phyloP scores from a whole-genome alignment of 768 basidiomycete species.

The Boletus bicolor region DNA sequence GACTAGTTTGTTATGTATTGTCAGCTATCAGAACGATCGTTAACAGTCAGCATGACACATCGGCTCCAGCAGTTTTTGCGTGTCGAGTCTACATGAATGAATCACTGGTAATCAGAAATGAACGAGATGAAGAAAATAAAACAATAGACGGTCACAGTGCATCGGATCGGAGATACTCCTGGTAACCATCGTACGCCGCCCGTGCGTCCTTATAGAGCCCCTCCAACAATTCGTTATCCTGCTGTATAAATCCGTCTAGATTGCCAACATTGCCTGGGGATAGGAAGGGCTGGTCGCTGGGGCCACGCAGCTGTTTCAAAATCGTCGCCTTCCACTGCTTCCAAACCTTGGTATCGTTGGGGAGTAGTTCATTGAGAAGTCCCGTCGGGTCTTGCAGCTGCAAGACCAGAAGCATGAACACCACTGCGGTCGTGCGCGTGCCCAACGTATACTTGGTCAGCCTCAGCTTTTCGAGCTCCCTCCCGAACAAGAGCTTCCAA shows the following conservation, averaged over 20 bases:
- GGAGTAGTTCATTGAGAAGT: constrained; percentile 14
- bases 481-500: constrained; percentile 7
- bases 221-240: constrained; percentile 8
- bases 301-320: not conserved
- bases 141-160: no score
- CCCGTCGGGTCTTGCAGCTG: not conserved
- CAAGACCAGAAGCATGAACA: constrained; percentile 17
- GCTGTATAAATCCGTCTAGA: constrained; percentile 1
- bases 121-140: no score
- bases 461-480: constrained; percentile 5
- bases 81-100: no score
- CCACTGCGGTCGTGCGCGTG: constrained; percentile 16
- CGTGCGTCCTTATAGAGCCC: constrained; percentile 12
- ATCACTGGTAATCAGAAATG: no score
- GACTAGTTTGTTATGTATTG: no score
- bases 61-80: no score
- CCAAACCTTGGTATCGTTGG: constrained; percentile 24
- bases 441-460: constrained; percentile 16
- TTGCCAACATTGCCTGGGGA: not conserved
- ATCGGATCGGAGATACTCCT: no score
- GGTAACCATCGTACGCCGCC: constrained; percentile 12
- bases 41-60: no score
- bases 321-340: constrained; percentile 18
- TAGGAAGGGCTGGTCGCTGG: not conserved
- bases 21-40: no score